Evolutionary conservation across 2,329 filamentous ascomycete species (phyloP), one percentile per base, ranked within the genome.

Genomic region (Septoria petroselini): DNA sequence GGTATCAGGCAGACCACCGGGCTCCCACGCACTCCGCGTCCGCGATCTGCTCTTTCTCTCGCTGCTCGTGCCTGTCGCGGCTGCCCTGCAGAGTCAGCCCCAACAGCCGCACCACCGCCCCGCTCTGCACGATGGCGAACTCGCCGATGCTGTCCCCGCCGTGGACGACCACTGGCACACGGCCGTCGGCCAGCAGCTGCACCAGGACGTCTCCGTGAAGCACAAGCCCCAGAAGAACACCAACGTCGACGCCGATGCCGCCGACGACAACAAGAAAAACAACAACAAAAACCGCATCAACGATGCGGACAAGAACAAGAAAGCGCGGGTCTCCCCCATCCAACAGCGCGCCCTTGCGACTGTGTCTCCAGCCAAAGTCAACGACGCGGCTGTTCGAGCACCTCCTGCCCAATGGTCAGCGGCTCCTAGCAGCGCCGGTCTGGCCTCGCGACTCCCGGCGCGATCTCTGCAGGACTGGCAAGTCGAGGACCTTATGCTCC

Each of bases 401-500:
- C 88, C 86, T 82, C 82, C 82, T 82, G 83, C 82, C 62, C 62
- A 50, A 49, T 58, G 66, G 79, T 81, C 82, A 74, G 54, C 63
- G 57, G 62, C 63, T 53, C 75, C 77, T 69, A 49, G 38, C 44
- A 81, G 79, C 73, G 79, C 78, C 68, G 73, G 70, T 65, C 66
- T 75, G 50, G 81, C 85, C 76, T 84, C 87, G 86, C 86, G 85
- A 85, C 85, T 88, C 70, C 79, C 80, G 86, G 91, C 90, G 91
- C 91, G 91, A 83, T 94, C 86, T 79, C 79, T 97, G 81, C 86
- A 91, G 82, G 91, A 96, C 76, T 97, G 91, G 91, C 89, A 96
- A 86, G 91, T 96, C 76, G 91, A 97, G 88, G 91, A 97, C 79
- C 95, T 96, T 82, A 88, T 97, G 76, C 88, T 98, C 78, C 79